Evolutionary conservation across 2,329 filamentous ascomycete genomes (phyloP), one percentile per base, ranked within the genome.

Genomic region (Botrytis hyacinthi): DNA sequence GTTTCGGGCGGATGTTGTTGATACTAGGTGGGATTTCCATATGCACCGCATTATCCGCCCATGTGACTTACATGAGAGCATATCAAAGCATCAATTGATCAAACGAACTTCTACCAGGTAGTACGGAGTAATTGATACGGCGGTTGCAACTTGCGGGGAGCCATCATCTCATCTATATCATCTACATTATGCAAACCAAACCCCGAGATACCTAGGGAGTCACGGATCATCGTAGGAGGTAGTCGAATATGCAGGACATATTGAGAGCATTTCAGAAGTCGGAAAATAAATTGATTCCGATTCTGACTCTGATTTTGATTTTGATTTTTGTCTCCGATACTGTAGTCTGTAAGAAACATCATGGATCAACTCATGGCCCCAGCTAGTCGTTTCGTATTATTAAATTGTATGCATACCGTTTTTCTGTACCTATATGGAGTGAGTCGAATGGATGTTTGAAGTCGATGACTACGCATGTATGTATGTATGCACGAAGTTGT

Each of bases 341-440:
- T 14, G 48, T n/a, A n/a, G n/a, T n/a, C n/a, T n/a, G n/a, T 14
- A 1, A n/a, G 48, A n/a, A 66, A 51, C 20, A 35, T 14, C 48
- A 51, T 54, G 48, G 48, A 54, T 54, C 48, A n/a, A 54, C n/a
- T 22, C 62, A 29, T 26, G 10, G 32, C 59, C 35, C 32, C 10
- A 16, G 48, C 48, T n/a, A n/a, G 26, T n/a, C 32, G 20, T 61
- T 37, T 35, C 20, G 20, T 35, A 22, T 35, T 2, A 32, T 59
- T 26, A 48, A 20, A 66, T 51, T 66, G 26, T 51, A 16, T 66
- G 63, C 63, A 66, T 66, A 51, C 63, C 63, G 44, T 48, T 35
- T 37, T 66, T 66, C 63, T 66, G 63, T 66, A 51, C 63, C 63
- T 66, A 16, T 26, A 29, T 48, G 63, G 22, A 37, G n/a, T 37